phyloP scores from a whole-genome alignment of 2,329 filamentous ascomycete genomes.

The Aspergillus phoenicis region DNA sequence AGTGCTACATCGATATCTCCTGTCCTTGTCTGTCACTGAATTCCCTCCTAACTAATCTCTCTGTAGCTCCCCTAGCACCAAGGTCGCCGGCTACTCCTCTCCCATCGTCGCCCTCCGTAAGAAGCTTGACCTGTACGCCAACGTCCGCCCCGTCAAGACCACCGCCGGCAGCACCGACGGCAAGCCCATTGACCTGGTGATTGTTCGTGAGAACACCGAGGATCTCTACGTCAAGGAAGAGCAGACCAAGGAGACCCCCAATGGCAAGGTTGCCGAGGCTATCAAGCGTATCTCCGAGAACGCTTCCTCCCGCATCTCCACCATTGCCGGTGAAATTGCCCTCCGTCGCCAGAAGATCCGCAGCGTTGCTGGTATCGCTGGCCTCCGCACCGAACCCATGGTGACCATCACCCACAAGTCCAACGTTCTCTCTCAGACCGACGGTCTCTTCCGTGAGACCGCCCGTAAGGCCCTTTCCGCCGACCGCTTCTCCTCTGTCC shows the following conservation, averaged over 20 bases:
- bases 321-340: conserved; percentile 94
- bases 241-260: conserved; percentile 71
- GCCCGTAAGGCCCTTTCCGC: conserved; percentile 72
- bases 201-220: conserved; percentile 98
- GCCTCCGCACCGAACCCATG: conserved; percentile 64
- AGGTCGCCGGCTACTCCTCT: conserved; percentile 92
- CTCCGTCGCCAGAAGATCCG: conserved; percentile 81
- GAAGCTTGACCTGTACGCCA: conserved; percentile 91
- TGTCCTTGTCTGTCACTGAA: background rate
- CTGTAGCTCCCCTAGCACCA: conserved; percentile 74
- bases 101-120: conserved; percentile 97
- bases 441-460: conserved; percentile 88
- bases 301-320: conserved; percentile 81
- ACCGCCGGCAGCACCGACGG: conserved; percentile 54
- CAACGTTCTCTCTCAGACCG: conserved; percentile 94
- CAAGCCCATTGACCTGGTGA: conserved; percentile 87
- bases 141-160: conserved; percentile 93
- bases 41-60: background rate
- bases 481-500: conserved; percentile 64
- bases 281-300: conserved; percentile 94
- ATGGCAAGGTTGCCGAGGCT: conserved; percentile 86
- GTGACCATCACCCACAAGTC: conserved; percentile 99
- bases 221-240: conserved; percentile 98
- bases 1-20: background rate
- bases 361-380: conserved; percentile 52